These are phyloP conservation scores for Penicillium crystallinum DNA, from an alignment of 495 filamentous ascomycete genomes.

Conservation along the genomic window DNA sequence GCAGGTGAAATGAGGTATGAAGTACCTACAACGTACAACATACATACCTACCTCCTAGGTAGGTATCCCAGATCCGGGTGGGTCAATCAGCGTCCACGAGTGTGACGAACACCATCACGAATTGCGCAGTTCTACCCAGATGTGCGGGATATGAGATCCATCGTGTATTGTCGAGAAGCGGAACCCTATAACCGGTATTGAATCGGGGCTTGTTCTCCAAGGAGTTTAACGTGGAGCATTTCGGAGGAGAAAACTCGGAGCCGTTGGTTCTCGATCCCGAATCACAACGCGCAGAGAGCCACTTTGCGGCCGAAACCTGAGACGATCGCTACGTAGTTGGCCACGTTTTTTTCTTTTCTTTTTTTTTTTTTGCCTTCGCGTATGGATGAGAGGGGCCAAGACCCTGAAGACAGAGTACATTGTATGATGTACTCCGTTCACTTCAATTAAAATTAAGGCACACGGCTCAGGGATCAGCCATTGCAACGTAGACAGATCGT, in stretches of 20 bases:
- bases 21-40: neutral
- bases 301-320: conserved; percentile 21
- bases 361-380: neutral
- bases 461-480: no score
- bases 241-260: conserved; percentile 30
- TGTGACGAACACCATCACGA: neutral
- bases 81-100: neutral
- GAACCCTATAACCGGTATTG: neutral
- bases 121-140: neutral
- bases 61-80: neutral
- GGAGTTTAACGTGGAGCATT: conserved; percentile 3
- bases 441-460: no score
- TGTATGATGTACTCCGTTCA: no score
- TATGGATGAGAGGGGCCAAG: no score
- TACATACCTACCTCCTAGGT: no score
- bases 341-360: neutral
- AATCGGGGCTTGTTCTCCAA: neutral
- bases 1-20: conserved; percentile 9
- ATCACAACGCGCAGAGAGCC: conserved; percentile 13
- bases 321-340: conserved; percentile 12
- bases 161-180: neutral
- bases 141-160: neutral
- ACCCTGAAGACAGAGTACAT: no score
- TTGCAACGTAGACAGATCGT: no score
- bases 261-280: conserved; percentile 21